Percentiles rank a stretch among this genome's conserved stretches.
Conservation (phyloP, 352 stramenopile genomes). For the Thraustochytrium sp. region DNA sequence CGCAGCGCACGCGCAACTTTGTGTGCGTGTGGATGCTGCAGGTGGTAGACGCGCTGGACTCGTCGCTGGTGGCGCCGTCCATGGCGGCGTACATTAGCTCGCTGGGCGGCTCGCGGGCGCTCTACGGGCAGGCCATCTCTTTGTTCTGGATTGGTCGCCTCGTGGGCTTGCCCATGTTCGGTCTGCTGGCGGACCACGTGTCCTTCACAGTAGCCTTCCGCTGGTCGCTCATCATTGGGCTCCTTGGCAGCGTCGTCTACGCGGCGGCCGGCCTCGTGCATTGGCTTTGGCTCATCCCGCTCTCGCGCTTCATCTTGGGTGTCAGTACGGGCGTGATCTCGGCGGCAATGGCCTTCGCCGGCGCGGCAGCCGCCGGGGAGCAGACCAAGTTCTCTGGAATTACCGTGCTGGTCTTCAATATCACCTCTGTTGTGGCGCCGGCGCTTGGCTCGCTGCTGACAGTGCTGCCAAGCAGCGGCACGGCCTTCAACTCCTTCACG, state of each 20-base stretch:
- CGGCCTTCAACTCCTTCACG: background rate
- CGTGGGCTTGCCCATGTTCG: background rate
- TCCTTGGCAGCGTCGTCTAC: background rate
- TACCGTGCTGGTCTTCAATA: background rate
- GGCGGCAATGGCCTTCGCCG: background rate
- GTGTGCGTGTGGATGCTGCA: background rate
- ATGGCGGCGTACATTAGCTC: background rate
- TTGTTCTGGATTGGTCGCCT: background rate
- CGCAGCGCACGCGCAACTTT: background rate
- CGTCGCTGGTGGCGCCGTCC: background rate
- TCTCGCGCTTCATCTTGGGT: background rate
- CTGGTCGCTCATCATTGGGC: background rate
- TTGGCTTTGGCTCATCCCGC: background rate
- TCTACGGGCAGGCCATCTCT: background rate
- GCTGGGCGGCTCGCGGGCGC: background rate
- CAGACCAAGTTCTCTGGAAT: background rate
- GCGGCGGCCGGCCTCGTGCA: background rate
- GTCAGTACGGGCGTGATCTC: conserved; percentile 2
- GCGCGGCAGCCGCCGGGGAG: background rate
- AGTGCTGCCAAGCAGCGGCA: background rate
- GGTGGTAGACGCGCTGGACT: background rate
- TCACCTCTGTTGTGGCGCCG: background rate
- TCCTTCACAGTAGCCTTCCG: background rate
- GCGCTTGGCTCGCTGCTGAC: background rate
- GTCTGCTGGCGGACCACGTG: background rate